Evolutionary conservation across 73 alveolate genomes (phyloP).

Genomic region (Paramecium sexaurelia): DNA sequence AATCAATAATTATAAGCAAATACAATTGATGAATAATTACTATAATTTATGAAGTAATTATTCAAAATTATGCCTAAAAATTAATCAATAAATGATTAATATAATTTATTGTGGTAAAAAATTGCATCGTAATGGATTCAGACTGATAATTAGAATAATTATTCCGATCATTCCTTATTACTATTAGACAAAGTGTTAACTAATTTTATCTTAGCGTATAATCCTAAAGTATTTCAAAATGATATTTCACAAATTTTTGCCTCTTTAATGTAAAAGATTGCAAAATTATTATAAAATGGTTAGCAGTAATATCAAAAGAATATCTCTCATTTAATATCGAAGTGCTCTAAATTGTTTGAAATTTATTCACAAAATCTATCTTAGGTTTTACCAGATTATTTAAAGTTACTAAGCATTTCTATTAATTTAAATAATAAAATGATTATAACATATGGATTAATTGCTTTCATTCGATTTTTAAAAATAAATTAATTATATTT

Average conservation of each 20-base stretch:
- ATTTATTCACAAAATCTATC: not conserved
- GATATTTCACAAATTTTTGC: not conserved
- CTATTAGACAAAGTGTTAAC: not conserved
- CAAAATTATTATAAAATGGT: not conserved
- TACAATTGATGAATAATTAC: not conserved
- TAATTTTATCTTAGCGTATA: not conserved
- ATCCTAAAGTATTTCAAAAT: not conserved
- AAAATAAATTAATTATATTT: not conserved
- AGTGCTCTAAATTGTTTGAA: not conserved
- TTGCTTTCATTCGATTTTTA: not conserved
- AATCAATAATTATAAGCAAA: not conserved
- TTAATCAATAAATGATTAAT: not conserved
- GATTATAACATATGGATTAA: not conserved
- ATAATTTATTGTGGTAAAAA: not conserved
- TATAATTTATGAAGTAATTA: not conserved
- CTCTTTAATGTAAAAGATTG: not conserved
- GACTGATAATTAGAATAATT: not conserved
- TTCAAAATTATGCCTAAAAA: not conserved
- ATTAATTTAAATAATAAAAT: not conserved
- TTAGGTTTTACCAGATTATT: not conserved
- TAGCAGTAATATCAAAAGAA: not conserved
- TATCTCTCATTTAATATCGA: not conserved
- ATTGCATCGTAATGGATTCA: not conserved
- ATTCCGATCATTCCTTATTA: not conserved
- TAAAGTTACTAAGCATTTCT: not conserved